A percentile compares a stretch with the other conserved stretches of the same genome.
phyloP scores from a whole-genome alignment of 768 basidiomycete species.

The Pleurotus pulmonarius region DNA sequence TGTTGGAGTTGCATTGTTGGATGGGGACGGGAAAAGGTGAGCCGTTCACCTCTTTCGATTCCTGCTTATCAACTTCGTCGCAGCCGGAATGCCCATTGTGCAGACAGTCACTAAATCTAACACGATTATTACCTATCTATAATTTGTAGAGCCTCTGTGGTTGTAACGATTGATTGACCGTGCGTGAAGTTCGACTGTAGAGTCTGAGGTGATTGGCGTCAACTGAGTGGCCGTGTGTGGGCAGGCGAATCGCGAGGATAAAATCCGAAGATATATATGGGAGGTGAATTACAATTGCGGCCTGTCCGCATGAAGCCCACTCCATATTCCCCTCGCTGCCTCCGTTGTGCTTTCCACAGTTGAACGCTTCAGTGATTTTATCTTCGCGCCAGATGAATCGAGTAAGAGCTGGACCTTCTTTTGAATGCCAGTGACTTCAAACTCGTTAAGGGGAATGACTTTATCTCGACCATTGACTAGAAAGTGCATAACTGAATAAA shows the following conservation, averaged over 20 bases:
- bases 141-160: conserved; percentile 55
- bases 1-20: conserved; percentile 89
- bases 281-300: conserved; percentile 37
- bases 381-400: conserved; percentile 85
- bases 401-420: conserved; percentile 81
- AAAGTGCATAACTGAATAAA: conserved; percentile 13
- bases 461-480: conserved; percentile 86
- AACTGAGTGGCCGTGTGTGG: neutral
- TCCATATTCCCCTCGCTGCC: conserved; percentile 86
- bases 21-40: conserved; percentile 85
- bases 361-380: conserved; percentile 72
- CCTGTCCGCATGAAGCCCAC: conserved; percentile 77
- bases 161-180: neutral
- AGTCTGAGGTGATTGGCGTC: neutral
- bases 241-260: neutral
- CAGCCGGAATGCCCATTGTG: conserved; percentile 87
- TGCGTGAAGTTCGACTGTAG: neutral
- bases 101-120: conserved; percentile 68
- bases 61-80: neutral
- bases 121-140: conserved; percentile 74
- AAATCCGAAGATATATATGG: neutral
- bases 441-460: conserved; percentile 74
- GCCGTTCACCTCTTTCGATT: conserved; percentile 10
- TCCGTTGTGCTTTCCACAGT: conserved; percentile 77
- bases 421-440: conserved; percentile 70